Evolutionary conservation across 208 protist genomes (phyloP).

Genomic region (Willaertia magna): DNA sequence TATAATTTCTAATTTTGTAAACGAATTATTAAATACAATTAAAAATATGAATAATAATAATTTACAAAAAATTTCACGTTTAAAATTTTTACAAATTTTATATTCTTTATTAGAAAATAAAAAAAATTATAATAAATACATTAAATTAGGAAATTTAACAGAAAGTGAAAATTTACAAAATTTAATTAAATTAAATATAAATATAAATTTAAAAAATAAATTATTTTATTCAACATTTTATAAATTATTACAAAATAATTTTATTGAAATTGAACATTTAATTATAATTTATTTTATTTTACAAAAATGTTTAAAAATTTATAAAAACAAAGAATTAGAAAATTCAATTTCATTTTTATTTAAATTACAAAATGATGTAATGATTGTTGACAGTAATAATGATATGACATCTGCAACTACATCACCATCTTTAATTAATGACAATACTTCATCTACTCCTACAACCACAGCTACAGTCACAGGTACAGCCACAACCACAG

Average conservation of each 20-base stretch:
- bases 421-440: no score
- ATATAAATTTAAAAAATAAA: background rate
- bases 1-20: background rate
- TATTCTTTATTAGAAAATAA: background rate
- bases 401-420: no score
- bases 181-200: background rate
- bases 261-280: background rate
- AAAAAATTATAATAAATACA: background rate
- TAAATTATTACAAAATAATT: background rate
- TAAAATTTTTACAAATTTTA: background rate
- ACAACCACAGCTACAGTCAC: no score
- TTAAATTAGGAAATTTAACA: background rate
- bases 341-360: background rate
- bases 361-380: no score
- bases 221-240: background rate
- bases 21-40: background rate
- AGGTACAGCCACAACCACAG: no score
- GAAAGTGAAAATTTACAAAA: background rate
- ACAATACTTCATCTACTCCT: no score
- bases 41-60: background rate
- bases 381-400: no score
- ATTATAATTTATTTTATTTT: background rate
- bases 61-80: background rate
- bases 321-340: background rate
- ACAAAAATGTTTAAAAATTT: background rate